Evolutionary conservation across 768 basidiomycete genomes (phyloP).

Genomic region (Hortiboletus flavorubellus): DNA sequence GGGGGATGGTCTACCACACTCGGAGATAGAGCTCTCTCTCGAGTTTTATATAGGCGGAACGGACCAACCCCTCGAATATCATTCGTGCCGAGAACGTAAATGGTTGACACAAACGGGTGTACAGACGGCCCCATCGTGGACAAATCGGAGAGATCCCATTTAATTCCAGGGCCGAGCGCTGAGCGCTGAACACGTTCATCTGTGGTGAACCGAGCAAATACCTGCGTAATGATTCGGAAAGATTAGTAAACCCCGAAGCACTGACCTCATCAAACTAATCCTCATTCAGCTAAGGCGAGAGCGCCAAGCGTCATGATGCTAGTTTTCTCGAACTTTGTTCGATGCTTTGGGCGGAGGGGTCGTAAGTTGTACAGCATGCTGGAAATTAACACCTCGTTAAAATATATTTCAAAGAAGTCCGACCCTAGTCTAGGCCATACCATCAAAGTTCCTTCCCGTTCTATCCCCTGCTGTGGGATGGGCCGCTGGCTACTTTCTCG

Average conservation of each 20-base stretch:
- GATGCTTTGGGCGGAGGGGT: not conserved
- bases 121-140: not conserved
- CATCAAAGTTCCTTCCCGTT: no score
- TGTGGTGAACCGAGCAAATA: not conserved
- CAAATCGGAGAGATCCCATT: slow-evolving; percentile 7
- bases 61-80: not conserved
- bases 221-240: slow-evolving; percentile 12
- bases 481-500: not conserved
- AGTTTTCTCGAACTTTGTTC: not conserved
- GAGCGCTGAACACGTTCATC: not conserved
- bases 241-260: not conserved
- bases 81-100: slow-evolving; percentile 3
- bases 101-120: not conserved
- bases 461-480: no score
- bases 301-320: not conserved
- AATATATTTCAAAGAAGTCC: no score
- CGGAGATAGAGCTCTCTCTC: not conserved
- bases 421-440: no score
- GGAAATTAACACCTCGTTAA: no score
- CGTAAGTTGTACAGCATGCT: not conserved
- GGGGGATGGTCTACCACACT: not conserved
- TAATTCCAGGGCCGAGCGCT: not conserved
- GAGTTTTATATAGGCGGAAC: slow-evolving; percentile 8
- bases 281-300: not conserved
- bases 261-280: slow-evolving; percentile 9